Evolutionary conservation across 768 basidiomycete genomes (phyloP).

Genomic region (Trametes maxima): DNA sequence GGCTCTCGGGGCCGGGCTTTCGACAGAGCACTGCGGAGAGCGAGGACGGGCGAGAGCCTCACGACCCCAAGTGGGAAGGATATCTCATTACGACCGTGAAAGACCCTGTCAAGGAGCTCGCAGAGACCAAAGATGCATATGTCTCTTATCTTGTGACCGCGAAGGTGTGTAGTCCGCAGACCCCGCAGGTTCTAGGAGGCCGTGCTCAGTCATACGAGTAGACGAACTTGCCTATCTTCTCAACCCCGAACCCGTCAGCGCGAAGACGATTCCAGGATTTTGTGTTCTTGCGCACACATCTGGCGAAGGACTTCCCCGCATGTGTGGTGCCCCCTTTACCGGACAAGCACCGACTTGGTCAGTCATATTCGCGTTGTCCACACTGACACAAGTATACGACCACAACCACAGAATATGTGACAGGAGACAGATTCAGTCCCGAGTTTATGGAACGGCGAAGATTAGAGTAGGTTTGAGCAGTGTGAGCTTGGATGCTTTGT

Average conservation of each 20-base stretch:
- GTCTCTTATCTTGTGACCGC: conserved; percentile 92
- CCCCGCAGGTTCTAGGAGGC: conserved; percentile 14
- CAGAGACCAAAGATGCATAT: conserved; percentile 96
- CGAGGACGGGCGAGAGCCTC: conserved; percentile 64
- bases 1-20: conserved; percentile 70
- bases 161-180: conserved; percentile 56
- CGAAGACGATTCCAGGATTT: conserved; percentile 97
- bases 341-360: conserved; percentile 95
- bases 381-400: neutral
- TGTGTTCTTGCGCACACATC: conserved; percentile 86
- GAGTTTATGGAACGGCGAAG: conserved; percentile 96
- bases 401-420: conserved; percentile 79
- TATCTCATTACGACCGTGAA: conserved; percentile 80
- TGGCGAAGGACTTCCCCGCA: conserved; percentile 91
- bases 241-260: conserved; percentile 68
- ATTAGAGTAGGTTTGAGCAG: conserved; percentile 62
- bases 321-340: conserved; percentile 98
- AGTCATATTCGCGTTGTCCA: conserved; percentile 32
- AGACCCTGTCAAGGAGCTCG: conserved; percentile 94
- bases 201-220: conserved; percentile 36
- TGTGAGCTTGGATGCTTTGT: neutral
- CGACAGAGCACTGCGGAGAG: conserved; percentile 75
- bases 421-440: conserved; percentile 94
- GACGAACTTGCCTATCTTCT: conserved; percentile 92
- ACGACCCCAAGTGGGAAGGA: conserved; percentile 91